Percentiles rank a stretch among this genome's conserved stretches.
Conservation (phyloP, 805 yeast genomes). For the Ogataea saltuana region DNA sequence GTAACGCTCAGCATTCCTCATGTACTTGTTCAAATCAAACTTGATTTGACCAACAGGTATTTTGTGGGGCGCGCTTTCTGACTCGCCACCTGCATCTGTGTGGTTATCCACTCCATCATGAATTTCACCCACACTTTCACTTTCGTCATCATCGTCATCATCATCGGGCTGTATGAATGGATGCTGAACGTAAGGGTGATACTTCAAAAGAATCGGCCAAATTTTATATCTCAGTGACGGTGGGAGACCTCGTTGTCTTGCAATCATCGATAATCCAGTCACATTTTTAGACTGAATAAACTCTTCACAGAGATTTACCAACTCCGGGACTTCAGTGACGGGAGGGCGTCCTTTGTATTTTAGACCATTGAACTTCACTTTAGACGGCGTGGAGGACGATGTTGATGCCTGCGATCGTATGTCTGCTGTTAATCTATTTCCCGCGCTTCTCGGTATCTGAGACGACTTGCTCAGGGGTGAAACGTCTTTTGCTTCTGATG, state of each 20-base stretch:
- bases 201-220: constrained; percentile 81
- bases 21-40: constrained; percentile 62
- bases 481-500: not conserved
- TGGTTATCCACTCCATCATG: constrained; percentile 19
- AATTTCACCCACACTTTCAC: constrained; percentile 20
- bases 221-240: constrained; percentile 73
- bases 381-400: constrained; percentile 14
- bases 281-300: constrained; percentile 63
- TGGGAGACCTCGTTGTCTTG: constrained; percentile 84
- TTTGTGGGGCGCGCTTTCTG: constrained; percentile 22
- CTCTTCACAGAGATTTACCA: constrained; percentile 54
- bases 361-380: constrained; percentile 22
- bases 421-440: not conserved
- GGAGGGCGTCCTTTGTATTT: constrained; percentile 42
- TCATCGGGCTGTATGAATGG: constrained; percentile 72
- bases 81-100: constrained; percentile 17
- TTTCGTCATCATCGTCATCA: constrained; percentile 39
- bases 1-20: constrained; percentile 45
- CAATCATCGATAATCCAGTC: constrained; percentile 73
- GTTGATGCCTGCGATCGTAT: constrained; percentile 8
- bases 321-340: constrained; percentile 47
- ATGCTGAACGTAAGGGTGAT: constrained; percentile 80
- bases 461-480: not conserved
- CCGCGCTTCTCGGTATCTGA: not conserved
- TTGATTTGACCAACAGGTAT: constrained; percentile 41